phyloP scores from a whole-genome alignment of 2,329 filamentous ascomycete genomes.

The Beauveria caledonica region DNA sequence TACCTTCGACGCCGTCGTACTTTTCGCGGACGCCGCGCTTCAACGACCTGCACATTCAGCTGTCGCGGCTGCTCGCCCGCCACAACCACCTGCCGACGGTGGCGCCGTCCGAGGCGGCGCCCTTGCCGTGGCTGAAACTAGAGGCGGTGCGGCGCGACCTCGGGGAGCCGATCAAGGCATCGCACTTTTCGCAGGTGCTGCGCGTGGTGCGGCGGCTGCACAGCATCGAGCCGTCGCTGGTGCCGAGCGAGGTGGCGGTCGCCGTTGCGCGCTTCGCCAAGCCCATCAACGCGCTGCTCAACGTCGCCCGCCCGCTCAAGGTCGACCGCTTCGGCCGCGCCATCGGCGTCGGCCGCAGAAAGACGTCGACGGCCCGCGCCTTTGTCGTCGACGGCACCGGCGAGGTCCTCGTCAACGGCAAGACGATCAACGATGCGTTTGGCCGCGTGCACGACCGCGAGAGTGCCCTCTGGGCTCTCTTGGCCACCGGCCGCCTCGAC shows the following conservation, averaged over 20 bases:
- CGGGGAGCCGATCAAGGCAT: conserved; percentile 64
- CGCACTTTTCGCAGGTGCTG: conserved; percentile 72
- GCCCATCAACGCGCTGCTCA: conserved; percentile 61
- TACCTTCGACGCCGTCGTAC: conserved; percentile 87
- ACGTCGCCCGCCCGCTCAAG: conserved; percentile 51
- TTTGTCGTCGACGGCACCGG: conserved; percentile 90
- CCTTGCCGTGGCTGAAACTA: conserved; percentile 73
- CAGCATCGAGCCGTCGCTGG: conserved; percentile 70
- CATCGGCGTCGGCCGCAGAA: conserved; percentile 74
- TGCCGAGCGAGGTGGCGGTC: conserved; percentile 59
- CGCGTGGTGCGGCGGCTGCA: conserved; percentile 72
- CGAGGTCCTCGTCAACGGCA: conserved; percentile 83
- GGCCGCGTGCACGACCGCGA: conserved; percentile 87
- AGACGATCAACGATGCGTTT: conserved; percentile 73
- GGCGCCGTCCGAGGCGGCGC: conserved; percentile 55
- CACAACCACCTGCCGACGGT: conserved; percentile 67
- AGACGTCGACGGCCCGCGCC: conserved; percentile 76
- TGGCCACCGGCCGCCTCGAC: conserved; percentile 72
- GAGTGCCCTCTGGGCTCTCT: conserved; percentile 86
- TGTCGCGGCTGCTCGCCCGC: conserved; percentile 64
- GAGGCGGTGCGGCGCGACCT: conserved; percentile 64
- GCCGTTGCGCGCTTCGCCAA: conserved; percentile 66
- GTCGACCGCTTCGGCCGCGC: conserved; percentile 74
- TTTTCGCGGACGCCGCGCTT: conserved; percentile 82
- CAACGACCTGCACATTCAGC: conserved; percentile 71